Base-by-base conservation (phyloP, 1,284 basidiomycete species). In the Apiotrichum brassicae region DNA sequence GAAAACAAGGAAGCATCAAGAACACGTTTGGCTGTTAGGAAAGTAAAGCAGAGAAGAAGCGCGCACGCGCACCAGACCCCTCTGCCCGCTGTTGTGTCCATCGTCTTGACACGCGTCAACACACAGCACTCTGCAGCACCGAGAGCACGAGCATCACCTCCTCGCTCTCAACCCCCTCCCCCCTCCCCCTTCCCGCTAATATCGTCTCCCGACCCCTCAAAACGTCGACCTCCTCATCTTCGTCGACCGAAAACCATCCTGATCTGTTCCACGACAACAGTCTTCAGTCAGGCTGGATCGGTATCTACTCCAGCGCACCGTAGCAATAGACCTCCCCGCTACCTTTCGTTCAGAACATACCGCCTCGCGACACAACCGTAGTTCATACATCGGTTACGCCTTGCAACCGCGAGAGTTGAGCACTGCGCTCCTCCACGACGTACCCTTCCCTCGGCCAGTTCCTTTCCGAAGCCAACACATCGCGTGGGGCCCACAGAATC, bases 401-500 rank as follows among this genome's bases (percentile, higher is more conserved):
- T 34, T 32, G 13, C 32, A 37, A 34, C 43, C 42, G 48, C 48
- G 43, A 46, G 49, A 46, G 49, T 51, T 46, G 49, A 51, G 49
- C 49, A 51, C 32, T 26, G 49, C 43, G 49, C 49, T 51, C 49
- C 49, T 51, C 49, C 37, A 36, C 48, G 36, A 37, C 34, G 26
- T 34, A 30, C 33, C 13, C 38, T 26, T 26, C 18, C 43, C n/a
- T 34, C n/a, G 13, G 13, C 28, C 33, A n/a, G n/a, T n/a, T n/a
- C n/a, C n/a, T n/a, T n/a, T n/a, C n/a, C n/a, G n/a, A n/a, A n/a
- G n/a, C n/a, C n/a, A n/a, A n/a, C n/a, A n/a, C n/a, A n/a, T n/a
- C n/a, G n/a, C n/a, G n/a, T n/a, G n/a, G n/a, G n/a, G n/a, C n/a
- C n/a, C n/a, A n/a, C n/a, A n/a, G n/a, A n/a, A n/a, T n/a, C n/a